Evolutionary conservation across 2,329 filamentous ascomycete genomes (phyloP), one percentile per base, ranked within the genome.

Genomic region (Macrophomina phaseolina): DNA sequence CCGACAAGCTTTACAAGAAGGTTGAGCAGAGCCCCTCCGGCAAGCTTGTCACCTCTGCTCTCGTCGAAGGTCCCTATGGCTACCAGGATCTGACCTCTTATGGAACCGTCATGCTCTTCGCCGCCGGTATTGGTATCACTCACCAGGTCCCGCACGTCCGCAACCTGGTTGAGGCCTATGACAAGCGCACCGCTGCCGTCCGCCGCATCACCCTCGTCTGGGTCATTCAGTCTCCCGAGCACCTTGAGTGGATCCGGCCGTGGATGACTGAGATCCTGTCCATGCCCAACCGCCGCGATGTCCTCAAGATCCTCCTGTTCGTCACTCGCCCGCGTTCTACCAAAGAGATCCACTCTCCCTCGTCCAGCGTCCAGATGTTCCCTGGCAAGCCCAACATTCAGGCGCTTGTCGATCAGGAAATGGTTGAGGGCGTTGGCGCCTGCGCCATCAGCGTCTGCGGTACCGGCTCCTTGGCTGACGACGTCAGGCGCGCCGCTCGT

Each of bases 91-190:
- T 98, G 70, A 90, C 93, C 78, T 97, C 94, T 7, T 98, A 97
- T 79, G 94, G 95, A 46, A 95, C 96, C 51, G 89, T 90, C 52
- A 87, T 99, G 69, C 89, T 99, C 66, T 93, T 97, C 75, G 94
- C 94, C 11, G 94, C 93, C 66, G 92, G 94, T 67, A 93, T 95
- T 5, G 95, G 95, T 69, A 98, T 99, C 80, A 97, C 94, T 0
- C 94, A 98, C 78, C 93, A 97, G 77, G 87, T 98, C 36, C 92
- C 93, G 40, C 97, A 96, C 77, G 86, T 97, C 8, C 90, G 89
- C 65, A 90, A 95, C 67, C 79, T 84, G 18, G 81, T 84, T 49
- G 77, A 78, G 58, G 79, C 82, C 78, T 74, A 87, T 83, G 83
- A 84, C 82, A 80, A 92, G 87, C 90, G 71, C 67, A 93, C 89